Base-by-base conservation (phyloP, 768 basidiomycete species). In the Hypholoma fasciculare region DNA sequence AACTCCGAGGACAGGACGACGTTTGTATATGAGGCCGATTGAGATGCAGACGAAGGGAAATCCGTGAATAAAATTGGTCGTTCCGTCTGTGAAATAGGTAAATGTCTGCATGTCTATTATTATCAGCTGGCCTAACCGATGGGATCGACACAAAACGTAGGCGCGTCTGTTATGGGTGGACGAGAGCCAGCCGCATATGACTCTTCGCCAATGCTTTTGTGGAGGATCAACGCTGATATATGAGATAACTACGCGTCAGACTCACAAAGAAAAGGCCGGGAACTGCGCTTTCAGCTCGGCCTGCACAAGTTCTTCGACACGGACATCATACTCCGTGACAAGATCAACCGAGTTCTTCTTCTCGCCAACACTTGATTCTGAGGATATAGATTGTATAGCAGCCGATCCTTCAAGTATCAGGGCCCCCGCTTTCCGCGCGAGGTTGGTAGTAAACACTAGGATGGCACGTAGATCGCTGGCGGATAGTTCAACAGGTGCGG, bases 131-230 rank as follows among this genome's bases (percentile, higher is more conserved):
- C n/a, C 42, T 34, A 63, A 88, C 91, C 95, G 57, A 97, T 96
- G 34, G 96, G 96, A 70, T 98, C 96, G 44, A 96, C 92, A 66
- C 96, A 97, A 77, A 91, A 99, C 0, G 96, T 98, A 4, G 95
- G 94, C 30, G 86, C 87, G 65, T 97, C 90, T 1, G 92, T 93
- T 56, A 96, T 72, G 11, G 86, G 79, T 17, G 81, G 79, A 30
- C 83, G 79, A 57, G 79, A 71, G n/a, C 92, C 92, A 4, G 88
- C 81, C 8, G 92, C 86, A 64, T 90, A 95, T 0, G 90, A 90
- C 74, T 98, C 96, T 69, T 99, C 96, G 56, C 96, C 96, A 58
- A 98, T 92, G 73, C 93, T 96, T 53, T 47, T 23, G 11, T 16
- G 5, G n/a, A n/a, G 13, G 12, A 16, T 54, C 37, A 37, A 26